Evolutionary conservation across 768 basidiomycete genomes (phyloP).

Genomic region (Pisolithus tinctorius): DNA sequence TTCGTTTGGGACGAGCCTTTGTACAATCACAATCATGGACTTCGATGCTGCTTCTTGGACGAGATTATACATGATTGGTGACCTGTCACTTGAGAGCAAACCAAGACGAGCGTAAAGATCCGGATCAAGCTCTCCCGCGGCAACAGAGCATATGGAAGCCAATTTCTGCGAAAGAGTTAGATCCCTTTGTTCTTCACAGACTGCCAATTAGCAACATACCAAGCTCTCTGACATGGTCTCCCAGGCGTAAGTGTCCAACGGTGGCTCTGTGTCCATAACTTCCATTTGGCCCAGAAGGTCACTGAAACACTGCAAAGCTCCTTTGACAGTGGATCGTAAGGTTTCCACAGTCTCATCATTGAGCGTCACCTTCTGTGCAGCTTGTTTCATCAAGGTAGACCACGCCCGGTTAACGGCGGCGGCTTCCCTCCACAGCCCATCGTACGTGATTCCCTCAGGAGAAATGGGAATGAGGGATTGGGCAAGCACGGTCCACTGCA

Average conservation of each 20-base stretch:
- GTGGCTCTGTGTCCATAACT: conserved; percentile 74
- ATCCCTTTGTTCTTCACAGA: not conserved
- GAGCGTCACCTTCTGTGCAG: conserved; percentile 32
- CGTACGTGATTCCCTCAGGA: conserved; percentile 16
- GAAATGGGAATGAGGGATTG: conserved; percentile 49
- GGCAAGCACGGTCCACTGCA: conserved; percentile 78
- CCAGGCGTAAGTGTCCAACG: conserved; percentile 84
- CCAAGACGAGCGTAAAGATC: conserved; percentile 64
- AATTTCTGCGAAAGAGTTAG: conserved; percentile 54
- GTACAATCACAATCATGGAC: conserved; percentile 75
- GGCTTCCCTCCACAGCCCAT: conserved; percentile 49
- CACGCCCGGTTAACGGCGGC: conserved; percentile 83
- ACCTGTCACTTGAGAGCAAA: conserved; percentile 70
- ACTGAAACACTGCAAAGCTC: conserved; percentile 69
- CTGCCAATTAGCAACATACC: conserved; percentile 35
- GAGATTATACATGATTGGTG: conserved; percentile 75
- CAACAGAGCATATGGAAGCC: conserved; percentile 73
- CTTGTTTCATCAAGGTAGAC: conserved; percentile 55
- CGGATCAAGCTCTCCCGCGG: conserved; percentile 58
- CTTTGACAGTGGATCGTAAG: conserved; percentile 45
- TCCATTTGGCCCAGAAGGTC: conserved; percentile 75
- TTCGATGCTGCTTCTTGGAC: conserved; percentile 89
- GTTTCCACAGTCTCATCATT: conserved; percentile 30
- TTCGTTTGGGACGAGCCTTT: conserved; percentile 48
- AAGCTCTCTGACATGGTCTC: conserved; percentile 89